Evolutionary conservation across 169 alveolate species (phyloP).

Genomic region (Eimeria acervulina): DNA sequence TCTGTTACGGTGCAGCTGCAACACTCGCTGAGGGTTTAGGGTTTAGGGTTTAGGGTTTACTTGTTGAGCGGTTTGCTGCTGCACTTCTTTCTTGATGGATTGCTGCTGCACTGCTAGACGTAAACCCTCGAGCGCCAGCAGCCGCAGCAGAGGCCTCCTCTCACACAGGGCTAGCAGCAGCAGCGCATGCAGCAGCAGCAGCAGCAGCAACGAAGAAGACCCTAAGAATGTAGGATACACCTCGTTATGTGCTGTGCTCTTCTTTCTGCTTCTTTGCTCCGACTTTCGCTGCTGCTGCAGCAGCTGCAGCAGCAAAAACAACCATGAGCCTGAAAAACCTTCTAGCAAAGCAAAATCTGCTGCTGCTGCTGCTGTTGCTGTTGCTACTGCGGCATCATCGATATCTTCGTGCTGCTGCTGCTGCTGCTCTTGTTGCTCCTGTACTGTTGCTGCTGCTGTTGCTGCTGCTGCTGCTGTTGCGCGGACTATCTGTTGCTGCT

Average conservation of each 20-base stretch:
- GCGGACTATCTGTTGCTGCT: constrained; percentile 18
- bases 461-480: too few species aligned
- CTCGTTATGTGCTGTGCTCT: neutral
- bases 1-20: neutral
- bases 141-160: constrained; percentile 33
- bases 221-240: neutral
- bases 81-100: neutral
- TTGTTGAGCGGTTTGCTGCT: neutral
- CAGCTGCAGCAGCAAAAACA: constrained; percentile 42
- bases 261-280: neutral
- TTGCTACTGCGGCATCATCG: too few species aligned
- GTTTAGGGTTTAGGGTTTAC: neutral
- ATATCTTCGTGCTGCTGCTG: too few species aligned
- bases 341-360: neutral
- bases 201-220: constrained; percentile 8
- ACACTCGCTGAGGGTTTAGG: too few species aligned
- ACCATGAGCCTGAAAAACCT: neutral
- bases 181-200: constrained; percentile 19
- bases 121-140: constrained; percentile 25
- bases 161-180: constrained; percentile 4
- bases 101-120: neutral
- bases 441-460: neutral
- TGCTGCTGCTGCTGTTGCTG: too few species aligned
- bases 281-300: constrained; percentile 7
- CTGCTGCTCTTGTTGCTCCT: constrained; percentile 6